A percentile compares a stretch with the other conserved stretches of the same genome.
These are phyloP conservation scores for Boletus subparvulus DNA, from an alignment of 768 basidiomycete genomes.

Conservation along the genomic window DNA sequence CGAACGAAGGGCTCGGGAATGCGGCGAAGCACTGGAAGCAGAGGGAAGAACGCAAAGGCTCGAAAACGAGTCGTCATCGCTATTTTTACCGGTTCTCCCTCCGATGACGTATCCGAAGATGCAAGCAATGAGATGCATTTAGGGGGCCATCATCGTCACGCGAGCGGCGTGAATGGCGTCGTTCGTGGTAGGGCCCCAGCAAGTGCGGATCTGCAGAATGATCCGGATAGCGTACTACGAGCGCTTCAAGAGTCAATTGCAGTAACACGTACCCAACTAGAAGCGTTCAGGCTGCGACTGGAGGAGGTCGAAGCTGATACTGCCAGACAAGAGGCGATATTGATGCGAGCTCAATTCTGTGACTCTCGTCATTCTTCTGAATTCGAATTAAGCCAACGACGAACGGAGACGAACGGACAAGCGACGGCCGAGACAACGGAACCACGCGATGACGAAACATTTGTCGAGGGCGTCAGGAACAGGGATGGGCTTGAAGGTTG, in stretches of 20 bases:
- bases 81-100: slow-evolving; percentile 26
- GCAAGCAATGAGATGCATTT: not conserved
- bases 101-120: not conserved
- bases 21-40: slow-evolving; percentile 8
- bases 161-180: not conserved
- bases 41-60: slow-evolving; percentile 4
- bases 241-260: slow-evolving; percentile 27
- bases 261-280: slow-evolving; percentile 25
- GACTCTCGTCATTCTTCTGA: not conserved
- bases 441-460: not conserved
- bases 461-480: not conserved
- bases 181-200: not conserved
- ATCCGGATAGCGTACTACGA: slow-evolving; percentile 8
- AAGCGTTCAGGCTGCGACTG: slow-evolving; percentile 26
- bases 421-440: not conserved
- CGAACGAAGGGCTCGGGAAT: not conserved
- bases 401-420: not conserved
- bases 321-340: slow-evolving; percentile 11
- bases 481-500: not conserved
- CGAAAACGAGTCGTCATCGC: slow-evolving; percentile 30
- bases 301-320: slow-evolving; percentile 29
- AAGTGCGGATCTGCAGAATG: not conserved
- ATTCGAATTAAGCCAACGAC: not conserved
- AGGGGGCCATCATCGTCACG: not conserved
- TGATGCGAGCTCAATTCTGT: not conserved